These are phyloP conservation scores for Globisporangium nunn DNA, from an alignment of 352 stramenopile species.

Conservation along the genomic window DNA sequence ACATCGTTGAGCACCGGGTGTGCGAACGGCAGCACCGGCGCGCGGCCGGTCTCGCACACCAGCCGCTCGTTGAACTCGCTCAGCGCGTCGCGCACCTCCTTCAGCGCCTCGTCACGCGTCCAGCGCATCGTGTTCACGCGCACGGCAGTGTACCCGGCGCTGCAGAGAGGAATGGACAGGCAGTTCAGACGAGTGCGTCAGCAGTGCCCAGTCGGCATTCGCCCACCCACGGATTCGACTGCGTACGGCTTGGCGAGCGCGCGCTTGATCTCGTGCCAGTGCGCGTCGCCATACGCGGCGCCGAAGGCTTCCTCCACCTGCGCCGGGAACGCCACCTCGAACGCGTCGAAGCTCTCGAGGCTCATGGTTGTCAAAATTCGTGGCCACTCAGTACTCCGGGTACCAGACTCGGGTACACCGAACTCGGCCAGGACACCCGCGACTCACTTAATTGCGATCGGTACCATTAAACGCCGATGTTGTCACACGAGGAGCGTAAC, in stretches of 20 bases:
- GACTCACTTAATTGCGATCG: not conserved
- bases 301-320: constrained; percentile 60
- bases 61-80: constrained; percentile 50
- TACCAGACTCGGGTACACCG: no score
- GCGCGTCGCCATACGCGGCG: constrained; percentile 43
- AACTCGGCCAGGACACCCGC: no score
- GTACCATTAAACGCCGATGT: no score
- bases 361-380: constrained; percentile 12
- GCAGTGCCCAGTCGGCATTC: no score
- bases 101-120: constrained; percentile 47
- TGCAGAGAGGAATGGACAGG: constrained; percentile 4
- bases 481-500: no score
- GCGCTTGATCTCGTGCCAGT: constrained; percentile 73
- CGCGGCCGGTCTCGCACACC: constrained; percentile 23
- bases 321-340: constrained; percentile 59
- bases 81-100: constrained; percentile 34
- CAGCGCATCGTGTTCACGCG: constrained; percentile 72
- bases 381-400: not conserved
- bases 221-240: no score
- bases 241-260: constrained; percentile 59
- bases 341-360: constrained; percentile 35
- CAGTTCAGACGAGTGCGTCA: no score
- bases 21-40: constrained; percentile 25
- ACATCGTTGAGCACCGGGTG: constrained; percentile 50
- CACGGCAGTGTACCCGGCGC: constrained; percentile 64